phyloP scores from a whole-genome alignment of 805 yeast species.

The Candida loeiensis region DNA sequence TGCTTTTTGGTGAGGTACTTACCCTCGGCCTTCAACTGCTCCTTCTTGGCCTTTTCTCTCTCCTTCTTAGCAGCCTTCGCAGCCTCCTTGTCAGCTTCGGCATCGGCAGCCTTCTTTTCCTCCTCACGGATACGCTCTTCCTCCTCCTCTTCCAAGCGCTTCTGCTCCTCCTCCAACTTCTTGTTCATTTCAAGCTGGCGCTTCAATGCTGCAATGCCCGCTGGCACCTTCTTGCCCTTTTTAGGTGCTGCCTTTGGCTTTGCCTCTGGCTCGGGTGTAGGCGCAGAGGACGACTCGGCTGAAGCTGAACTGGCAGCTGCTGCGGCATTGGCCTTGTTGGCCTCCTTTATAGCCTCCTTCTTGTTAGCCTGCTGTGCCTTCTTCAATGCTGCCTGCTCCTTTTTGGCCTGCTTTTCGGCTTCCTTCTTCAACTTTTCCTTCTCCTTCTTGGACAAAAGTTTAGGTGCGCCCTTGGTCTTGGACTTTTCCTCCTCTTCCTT shows the following conservation, averaged over 20 bases:
- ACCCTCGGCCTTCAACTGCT: conserved; percentile 94
- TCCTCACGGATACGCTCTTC: conserved; percentile 47
- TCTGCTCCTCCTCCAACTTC: conserved; percentile 82
- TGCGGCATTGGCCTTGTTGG: conserved; percentile 43
- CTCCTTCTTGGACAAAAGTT: conserved; percentile 86
- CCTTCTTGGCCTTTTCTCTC: conserved; percentile 80
- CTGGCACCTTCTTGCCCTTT: conserved; percentile 77
- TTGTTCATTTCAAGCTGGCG: conserved; percentile 85
- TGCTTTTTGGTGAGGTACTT: conserved; percentile 91
- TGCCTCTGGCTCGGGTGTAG: conserved; percentile 35
- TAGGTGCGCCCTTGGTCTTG: conserved; percentile 55
- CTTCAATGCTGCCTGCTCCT: conserved; percentile 83
- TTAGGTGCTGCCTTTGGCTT: conserved; percentile 27
- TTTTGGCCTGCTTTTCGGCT: conserved; percentile 84
- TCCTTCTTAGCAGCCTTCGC: conserved; percentile 70
- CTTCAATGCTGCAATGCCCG: conserved; percentile 87
- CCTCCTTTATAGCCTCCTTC: conserved; percentile 53
- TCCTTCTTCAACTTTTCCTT: conserved; percentile 95
- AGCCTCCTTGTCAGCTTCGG: conserved; percentile 63
- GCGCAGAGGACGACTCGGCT: conserved; percentile 20
- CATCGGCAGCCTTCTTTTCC: conserved; percentile 49
- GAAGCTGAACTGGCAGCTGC: conserved; percentile 18
- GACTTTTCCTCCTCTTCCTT: conserved; percentile 59
- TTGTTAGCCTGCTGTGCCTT: conserved; percentile 64
- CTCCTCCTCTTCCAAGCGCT: conserved; percentile 68